These are phyloP conservation scores for Pleurotus salmoneostramineus DNA, from an alignment of 768 basidiomycete genomes.

Conservation along the genomic window DNA sequence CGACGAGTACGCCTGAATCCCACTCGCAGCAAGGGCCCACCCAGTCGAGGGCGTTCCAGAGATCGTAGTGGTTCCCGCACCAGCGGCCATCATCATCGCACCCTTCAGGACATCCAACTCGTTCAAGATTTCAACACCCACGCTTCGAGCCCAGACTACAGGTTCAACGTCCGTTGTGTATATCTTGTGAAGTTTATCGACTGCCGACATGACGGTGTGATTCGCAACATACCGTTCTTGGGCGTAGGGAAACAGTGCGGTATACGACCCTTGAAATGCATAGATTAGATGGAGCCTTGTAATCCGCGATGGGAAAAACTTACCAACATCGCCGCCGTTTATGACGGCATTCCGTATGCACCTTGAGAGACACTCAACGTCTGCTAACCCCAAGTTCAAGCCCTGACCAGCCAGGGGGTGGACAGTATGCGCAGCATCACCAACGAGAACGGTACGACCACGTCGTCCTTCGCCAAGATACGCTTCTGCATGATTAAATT, in stretches of 20 bases:
- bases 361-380: slow-evolving; percentile 69
- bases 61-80: slow-evolving; percentile 22
- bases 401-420: slow-evolving; percentile 98
- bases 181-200: slow-evolving; percentile 89
- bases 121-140: slow-evolving; percentile 88
- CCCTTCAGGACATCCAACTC: slow-evolving; percentile 83
- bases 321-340: slow-evolving; percentile 82
- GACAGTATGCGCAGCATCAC: slow-evolving; percentile 93
- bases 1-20: not conserved
- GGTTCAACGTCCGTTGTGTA: slow-evolving; percentile 66
- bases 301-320: slow-evolving; percentile 17
- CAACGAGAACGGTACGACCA: slow-evolving; percentile 80
- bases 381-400: slow-evolving; percentile 88
- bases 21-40: not conserved
- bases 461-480: slow-evolving; percentile 76
- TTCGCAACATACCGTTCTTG: slow-evolving; percentile 82
- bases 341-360: slow-evolving; percentile 55
- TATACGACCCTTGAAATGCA: slow-evolving; percentile 61
- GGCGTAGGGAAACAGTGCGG: slow-evolving; percentile 71
- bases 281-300: not conserved
- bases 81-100: slow-evolving; percentile 80
- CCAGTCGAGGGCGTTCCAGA: slow-evolving; percentile 3
- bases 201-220: slow-evolving; percentile 77
- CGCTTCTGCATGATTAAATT: slow-evolving; percentile 79
- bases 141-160: slow-evolving; percentile 82